phyloP scores from a whole-genome alignment of 495 filamentous ascomycete species.

The Cercophora scortea region DNA sequence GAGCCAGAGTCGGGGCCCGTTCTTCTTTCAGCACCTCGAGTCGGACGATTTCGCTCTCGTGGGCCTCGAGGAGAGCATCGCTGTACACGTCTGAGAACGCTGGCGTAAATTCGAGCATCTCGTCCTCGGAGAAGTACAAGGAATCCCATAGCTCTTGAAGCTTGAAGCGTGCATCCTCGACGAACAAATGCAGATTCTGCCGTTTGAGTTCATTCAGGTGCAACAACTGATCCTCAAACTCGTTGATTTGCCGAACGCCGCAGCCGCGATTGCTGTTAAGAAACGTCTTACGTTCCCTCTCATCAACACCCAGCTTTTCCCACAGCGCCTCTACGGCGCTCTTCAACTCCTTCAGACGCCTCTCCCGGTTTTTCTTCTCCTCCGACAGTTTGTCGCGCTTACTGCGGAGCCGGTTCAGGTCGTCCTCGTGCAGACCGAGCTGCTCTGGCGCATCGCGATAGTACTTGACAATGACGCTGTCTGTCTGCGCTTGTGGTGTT shows the following conservation, averaged over 20 bases:
- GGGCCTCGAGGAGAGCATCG: conserved; percentile 79
- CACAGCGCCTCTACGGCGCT: conserved; percentile 71
- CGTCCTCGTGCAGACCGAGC: conserved; percentile 79
- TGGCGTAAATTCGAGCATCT: conserved; percentile 95
- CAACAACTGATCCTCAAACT: conserved; percentile 82
- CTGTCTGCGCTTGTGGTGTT: conserved; percentile 86
- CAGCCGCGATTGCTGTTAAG: conserved; percentile 62
- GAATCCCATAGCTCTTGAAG: conserved; percentile 92
- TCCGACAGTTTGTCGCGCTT: conserved; percentile 81
- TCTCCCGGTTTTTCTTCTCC: conserved; percentile 87
- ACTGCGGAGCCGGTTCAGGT: conserved; percentile 60
- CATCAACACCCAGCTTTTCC: conserved; percentile 79
- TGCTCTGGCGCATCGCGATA: conserved; percentile 89
- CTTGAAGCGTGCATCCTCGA: conserved; percentile 84
- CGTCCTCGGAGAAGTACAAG: conserved; percentile 91
- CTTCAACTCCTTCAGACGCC: conserved; percentile 68
- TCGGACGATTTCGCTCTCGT: conserved; percentile 80
- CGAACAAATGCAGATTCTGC: conserved; percentile 90
- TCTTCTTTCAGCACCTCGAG: conserved; percentile 81
- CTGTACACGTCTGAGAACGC: conserved; percentile 85
- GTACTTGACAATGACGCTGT: conserved; percentile 74
- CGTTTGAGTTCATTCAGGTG: conserved; percentile 86
- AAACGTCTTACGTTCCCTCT: conserved; percentile 75
- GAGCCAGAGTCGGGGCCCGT: conserved; percentile 69
- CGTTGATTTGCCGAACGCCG: conserved; percentile 80